These are phyloP conservation scores for Erucastrum elatum DNA, from an alignment of 345 rosid species.

Conservation along the genomic window DNA sequence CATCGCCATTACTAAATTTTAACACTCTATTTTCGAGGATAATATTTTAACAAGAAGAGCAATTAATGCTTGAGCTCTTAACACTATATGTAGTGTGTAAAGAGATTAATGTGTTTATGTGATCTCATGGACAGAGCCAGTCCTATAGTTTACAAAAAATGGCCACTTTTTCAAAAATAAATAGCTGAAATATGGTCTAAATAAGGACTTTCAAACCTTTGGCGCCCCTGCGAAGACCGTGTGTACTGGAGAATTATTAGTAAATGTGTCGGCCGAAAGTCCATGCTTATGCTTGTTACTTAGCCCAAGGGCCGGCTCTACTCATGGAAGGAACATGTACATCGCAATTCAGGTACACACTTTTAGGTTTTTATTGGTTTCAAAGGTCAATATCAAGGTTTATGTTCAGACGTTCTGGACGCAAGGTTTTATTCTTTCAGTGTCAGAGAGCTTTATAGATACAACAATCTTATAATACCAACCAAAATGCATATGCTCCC, in stretches of 20 bases:
- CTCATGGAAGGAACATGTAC: constrained; percentile 80
- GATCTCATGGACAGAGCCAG: too few species aligned
- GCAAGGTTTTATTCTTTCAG: constrained; percentile 42
- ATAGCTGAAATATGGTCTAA: too few species aligned
- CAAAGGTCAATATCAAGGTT: background rate
- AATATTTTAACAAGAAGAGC: background rate
- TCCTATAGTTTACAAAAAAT: too few species aligned
- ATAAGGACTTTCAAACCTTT: too few species aligned
- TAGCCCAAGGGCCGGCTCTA: background rate
- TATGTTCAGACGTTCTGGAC: background rate
- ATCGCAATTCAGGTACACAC: constrained; percentile 74
- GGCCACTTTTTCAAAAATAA: too few species aligned
- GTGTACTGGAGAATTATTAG: too few species aligned
- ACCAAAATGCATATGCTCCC: constrained; percentile 94
- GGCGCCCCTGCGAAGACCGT: too few species aligned
- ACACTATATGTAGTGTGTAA: too few species aligned
- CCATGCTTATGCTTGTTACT: background rate
- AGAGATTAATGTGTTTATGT: too few species aligned
- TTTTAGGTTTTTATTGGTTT: background rate
- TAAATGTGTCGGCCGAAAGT: too few species aligned
- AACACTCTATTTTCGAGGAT: background rate
- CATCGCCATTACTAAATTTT: background rate
- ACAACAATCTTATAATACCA: constrained; percentile 86
- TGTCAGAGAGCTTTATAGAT: constrained; percentile 80
- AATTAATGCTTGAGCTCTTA: too few species aligned